Conservation (phyloP, 495 filamentous ascomycete genomes). For the Penicillium lividum region DNA sequence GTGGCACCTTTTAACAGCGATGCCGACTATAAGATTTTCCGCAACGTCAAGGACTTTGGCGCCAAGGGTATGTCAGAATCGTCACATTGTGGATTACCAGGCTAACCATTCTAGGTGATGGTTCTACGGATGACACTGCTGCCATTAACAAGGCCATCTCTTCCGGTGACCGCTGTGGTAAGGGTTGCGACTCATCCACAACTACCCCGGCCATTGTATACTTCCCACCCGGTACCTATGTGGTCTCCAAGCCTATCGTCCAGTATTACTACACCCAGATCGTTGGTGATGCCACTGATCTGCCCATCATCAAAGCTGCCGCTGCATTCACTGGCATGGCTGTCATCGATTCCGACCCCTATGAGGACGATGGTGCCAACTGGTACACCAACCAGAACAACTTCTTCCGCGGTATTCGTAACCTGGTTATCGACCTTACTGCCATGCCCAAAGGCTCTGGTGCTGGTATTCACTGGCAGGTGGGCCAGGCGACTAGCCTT, state of each 20-base stretch:
- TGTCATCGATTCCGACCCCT: constrained; percentile 88
- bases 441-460: constrained; percentile 62
- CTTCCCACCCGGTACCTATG: constrained; percentile 78
- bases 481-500: constrained; percentile 88
- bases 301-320: constrained; percentile 77
- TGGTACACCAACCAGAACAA: constrained; percentile 97
- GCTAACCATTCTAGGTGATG: constrained; percentile 58
- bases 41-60: constrained; percentile 85
- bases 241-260: constrained; percentile 66
- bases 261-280: constrained; percentile 82
- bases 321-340: constrained; percentile 78
- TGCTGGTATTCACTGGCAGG: constrained; percentile 95
- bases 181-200: constrained; percentile 80
- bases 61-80: constrained; percentile 54
- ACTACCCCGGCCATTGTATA: constrained; percentile 72
- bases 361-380: constrained; percentile 59
- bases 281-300: constrained; percentile 67
- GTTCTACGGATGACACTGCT: constrained; percentile 77
- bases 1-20: constrained; percentile 60
- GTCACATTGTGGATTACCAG: not conserved
- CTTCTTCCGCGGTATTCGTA: constrained; percentile 95
- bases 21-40: constrained; percentile 69
- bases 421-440: constrained; percentile 87
- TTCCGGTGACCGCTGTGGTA: constrained; percentile 73
- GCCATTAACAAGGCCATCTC: constrained; percentile 88